phyloP scores from a whole-genome alignment of 805 yeast species.

The Kluyveromyces nonfermentans region DNA sequence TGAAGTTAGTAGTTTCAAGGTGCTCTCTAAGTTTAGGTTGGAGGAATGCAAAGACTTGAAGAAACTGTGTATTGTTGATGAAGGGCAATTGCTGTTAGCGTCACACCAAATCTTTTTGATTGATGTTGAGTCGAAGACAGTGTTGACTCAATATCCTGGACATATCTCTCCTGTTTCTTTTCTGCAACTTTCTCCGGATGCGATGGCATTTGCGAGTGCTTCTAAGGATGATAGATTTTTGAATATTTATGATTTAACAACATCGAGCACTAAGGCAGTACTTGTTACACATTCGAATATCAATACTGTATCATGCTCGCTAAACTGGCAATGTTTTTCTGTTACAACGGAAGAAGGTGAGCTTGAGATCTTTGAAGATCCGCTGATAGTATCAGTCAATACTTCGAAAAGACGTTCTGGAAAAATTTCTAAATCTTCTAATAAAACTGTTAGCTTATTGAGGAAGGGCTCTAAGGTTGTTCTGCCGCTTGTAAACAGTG shows the following conservation, averaged over 20 bases:
- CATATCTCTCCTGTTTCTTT: slow-evolving; percentile 62
- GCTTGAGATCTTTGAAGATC: slow-evolving; percentile 61
- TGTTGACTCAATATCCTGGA: slow-evolving; percentile 56
- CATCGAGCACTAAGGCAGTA: slow-evolving; percentile 40
- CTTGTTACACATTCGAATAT: slow-evolving; percentile 66
- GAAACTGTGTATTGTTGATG: slow-evolving; percentile 24
- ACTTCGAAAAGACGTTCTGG: slow-evolving; percentile 37
- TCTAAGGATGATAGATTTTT: slow-evolving; percentile 78
- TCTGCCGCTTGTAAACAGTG: slow-evolving; percentile 25
- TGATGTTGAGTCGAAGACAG: slow-evolving; percentile 32
- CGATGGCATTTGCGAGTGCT: slow-evolving; percentile 46
- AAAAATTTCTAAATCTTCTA: slow-evolving; percentile 43
- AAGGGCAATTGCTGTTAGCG: slow-evolving; percentile 44
- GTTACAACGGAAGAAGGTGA: slow-evolving; percentile 68
- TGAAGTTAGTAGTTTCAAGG: slow-evolving; percentile 40
- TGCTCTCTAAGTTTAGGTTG: slow-evolving; percentile 35
- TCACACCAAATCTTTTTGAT: slow-evolving; percentile 57
- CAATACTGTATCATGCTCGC: slow-evolving; percentile 30
- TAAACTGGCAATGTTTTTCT: slow-evolving; percentile 22
- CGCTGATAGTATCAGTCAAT: slow-evolving; percentile 28
- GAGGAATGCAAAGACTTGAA: slow-evolving; percentile 22
- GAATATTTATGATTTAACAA: slow-evolving; percentile 44
- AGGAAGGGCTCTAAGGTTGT: slow-evolving; percentile 27
- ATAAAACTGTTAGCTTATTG: slow-evolving; percentile 36
- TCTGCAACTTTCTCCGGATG: slow-evolving; percentile 27